Percentiles rank a stretch among this genome's conserved stretches.
These are phyloP conservation scores for Pterothamnion heteromorphum DNA, from an alignment of 31 red algal species.

Conservation along the genomic window DNA sequence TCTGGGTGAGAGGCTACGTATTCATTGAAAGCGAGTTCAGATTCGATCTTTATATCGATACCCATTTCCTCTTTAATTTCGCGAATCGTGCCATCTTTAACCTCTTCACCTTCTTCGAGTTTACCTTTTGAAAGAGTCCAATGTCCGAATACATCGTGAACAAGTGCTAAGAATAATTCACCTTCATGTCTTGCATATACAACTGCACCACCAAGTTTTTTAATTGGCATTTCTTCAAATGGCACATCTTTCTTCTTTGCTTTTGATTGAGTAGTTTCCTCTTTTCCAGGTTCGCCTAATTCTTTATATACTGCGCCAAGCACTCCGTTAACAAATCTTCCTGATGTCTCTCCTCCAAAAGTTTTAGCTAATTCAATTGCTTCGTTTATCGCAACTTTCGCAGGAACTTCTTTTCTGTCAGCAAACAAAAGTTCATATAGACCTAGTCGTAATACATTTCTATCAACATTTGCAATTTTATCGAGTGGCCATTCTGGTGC, in stretches of 20 bases:
- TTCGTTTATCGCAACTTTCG: conserved; percentile 11
- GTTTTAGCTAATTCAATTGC: conserved; percentile 14
- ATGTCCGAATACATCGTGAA: neutral
- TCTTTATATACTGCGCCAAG: neutral
- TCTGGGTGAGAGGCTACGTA: neutral
- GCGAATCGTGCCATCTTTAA: neutral
- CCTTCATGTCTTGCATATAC: neutral
- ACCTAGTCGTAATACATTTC: neutral
- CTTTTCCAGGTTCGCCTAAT: neutral
- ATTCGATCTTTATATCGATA: neutral
- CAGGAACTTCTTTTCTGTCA: neutral
- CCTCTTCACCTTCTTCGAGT: neutral
- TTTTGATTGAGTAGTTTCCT: neutral
- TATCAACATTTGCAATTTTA: neutral
- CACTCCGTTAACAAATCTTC: neutral
- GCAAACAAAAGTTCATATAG: conserved; percentile 6
- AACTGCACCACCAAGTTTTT: neutral
- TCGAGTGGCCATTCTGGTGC: neutral
- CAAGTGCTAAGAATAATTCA: neutral
- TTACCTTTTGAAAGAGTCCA: conserved; percentile 6
- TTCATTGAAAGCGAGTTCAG: neutral
- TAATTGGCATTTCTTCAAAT: neutral
- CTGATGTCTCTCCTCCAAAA: neutral
- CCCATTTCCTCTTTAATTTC: neutral
- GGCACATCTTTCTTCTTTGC: neutral